These are phyloP conservation scores for Paramecium octaurelia DNA, from an alignment of 73 alveolate species.

Conservation along the genomic window DNA sequence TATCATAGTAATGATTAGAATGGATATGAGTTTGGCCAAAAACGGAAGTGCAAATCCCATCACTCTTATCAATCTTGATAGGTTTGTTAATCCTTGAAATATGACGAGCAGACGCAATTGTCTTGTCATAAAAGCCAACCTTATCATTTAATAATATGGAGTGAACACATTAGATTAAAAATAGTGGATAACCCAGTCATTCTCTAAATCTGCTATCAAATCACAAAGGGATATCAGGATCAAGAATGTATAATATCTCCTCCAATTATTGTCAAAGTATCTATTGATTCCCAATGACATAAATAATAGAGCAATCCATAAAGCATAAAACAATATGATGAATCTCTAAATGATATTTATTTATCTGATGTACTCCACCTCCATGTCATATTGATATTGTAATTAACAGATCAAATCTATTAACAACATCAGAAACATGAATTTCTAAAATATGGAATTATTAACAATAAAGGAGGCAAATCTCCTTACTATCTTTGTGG, in stretches of 20 bases:
- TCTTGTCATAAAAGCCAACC: not conserved
- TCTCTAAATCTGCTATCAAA: not conserved
- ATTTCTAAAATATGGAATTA: not conserved
- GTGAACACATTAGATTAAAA: not conserved
- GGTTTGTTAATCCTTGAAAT: not conserved
- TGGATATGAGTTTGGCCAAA: not conserved
- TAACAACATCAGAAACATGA: not conserved
- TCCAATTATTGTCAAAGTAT: slow-evolving; percentile 12
- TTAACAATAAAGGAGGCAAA: not conserved
- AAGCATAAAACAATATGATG: not conserved
- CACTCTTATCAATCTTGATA: slow-evolving; percentile 18
- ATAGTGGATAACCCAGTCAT: not conserved
- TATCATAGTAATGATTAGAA: not conserved
- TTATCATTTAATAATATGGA: not conserved
- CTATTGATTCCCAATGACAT: not conserved
- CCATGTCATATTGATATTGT: not conserved
- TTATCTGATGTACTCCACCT: not conserved
- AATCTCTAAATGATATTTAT: not conserved
- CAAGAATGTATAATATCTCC: not conserved
- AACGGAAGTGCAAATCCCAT: slow-evolving; percentile 17
- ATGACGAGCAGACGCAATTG: not conserved
- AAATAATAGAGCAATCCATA: not conserved
- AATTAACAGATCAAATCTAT: not conserved
- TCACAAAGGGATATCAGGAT: not conserved
- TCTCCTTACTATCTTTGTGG: not conserved